Evolutionary conservation across 2,329 filamentous ascomycete species (phyloP), one percentile per base, ranked within the genome.

Genomic region (Ophiostoma australiae): DNA sequence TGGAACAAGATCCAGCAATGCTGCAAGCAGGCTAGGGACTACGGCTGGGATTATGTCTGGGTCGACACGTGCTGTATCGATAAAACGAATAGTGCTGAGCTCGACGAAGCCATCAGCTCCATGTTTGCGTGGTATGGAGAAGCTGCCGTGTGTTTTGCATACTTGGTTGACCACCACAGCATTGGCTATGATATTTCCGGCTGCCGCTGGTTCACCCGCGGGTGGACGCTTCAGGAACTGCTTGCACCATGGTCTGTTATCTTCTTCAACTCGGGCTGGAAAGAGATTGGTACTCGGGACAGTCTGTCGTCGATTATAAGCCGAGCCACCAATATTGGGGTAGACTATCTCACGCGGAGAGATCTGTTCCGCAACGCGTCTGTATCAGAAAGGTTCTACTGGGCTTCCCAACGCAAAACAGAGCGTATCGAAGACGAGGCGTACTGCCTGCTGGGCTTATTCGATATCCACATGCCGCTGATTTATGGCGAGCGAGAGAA

Each of bases 211-310:
- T 80, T 80, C 69, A 77, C 75, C 0, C 74, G 84, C 85, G 79
- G 79, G n/a, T 86, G 87, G 76, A 91, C 88, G 0, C 80, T 90
- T 73, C 90, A 90, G 76, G 88, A 92, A 78, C 88, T 90, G 0
- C 82, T 92, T 4, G 90, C 79, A 0, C 79, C 78, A 0, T 23
- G 20, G 1, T 58, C 72, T 0, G 27, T 80, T 0, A 31, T 72
- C 3, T 81, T 82, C 71, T 80, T 76, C 73, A 73, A 77, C 52
- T 13, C 20, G 0, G 65, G 68, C 2, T 81, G 79, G 80, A 31
- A 41, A 0, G 69, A 61, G 0, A 70, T 79, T 1, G 79, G 78
- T 1, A 75, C 73, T 1, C 78, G 76, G 67, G 31, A 58, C 2
- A 68, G 71, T 0, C 58, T 78, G 6, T 58, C 67, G 2, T n/a